Conservation (phyloP, 257 asterid genomes). For the Gentiana straminea region DNA sequence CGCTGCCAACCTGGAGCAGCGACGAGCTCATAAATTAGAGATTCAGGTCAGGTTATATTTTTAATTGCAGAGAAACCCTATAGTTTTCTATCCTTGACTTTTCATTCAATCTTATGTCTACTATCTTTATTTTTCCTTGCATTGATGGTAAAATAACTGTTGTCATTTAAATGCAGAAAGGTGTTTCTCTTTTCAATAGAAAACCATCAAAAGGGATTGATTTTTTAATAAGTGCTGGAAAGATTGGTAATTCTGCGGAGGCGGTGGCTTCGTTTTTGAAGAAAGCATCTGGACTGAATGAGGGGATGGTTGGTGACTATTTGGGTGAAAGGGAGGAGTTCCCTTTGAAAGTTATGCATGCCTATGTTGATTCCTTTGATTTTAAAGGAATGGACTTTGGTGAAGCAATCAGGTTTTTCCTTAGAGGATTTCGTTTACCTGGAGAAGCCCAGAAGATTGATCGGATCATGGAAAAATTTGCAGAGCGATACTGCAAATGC, state of each 20-base stretch:
- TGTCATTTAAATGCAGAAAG: slow-evolving; percentile 68
- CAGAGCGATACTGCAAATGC: slow-evolving; percentile 98
- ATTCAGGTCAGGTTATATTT: slow-evolving; percentile 60
- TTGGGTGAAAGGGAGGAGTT: slow-evolving; percentile 97
- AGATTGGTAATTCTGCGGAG: slow-evolving; percentile 78
- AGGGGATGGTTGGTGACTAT: slow-evolving; percentile 89
- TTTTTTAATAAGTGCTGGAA: slow-evolving; percentile 65
- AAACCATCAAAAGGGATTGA: slow-evolving; percentile 97
- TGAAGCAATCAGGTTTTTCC: slow-evolving; percentile 87
- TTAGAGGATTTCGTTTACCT: slow-evolving; percentile 92
- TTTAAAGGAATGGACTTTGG: slow-evolving; percentile 89
- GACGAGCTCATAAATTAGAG: slow-evolving; percentile 89
- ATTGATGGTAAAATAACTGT: slow-evolving; percentile 15
- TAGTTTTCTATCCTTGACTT: not conserved
- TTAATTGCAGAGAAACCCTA: not conserved
- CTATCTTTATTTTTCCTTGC: not conserved
- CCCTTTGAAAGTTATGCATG: slow-evolving; percentile 93
- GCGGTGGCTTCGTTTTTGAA: slow-evolving; percentile 87
- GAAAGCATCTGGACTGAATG: slow-evolving; percentile 79
- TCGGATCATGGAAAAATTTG: slow-evolving; percentile 98
- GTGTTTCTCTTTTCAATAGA: slow-evolving; percentile 83
- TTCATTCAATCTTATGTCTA: not conserved
- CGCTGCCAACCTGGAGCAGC: slow-evolving; percentile 89
- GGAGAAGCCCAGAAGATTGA: slow-evolving; percentile 99
- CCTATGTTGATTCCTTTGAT: slow-evolving; percentile 93